Percentiles rank a stretch among this genome's conserved stretches.
Evolutionary conservation across 192 early-diverging fungal genomes (phyloP).

Genomic region (Coemansia sp.): DNA sequence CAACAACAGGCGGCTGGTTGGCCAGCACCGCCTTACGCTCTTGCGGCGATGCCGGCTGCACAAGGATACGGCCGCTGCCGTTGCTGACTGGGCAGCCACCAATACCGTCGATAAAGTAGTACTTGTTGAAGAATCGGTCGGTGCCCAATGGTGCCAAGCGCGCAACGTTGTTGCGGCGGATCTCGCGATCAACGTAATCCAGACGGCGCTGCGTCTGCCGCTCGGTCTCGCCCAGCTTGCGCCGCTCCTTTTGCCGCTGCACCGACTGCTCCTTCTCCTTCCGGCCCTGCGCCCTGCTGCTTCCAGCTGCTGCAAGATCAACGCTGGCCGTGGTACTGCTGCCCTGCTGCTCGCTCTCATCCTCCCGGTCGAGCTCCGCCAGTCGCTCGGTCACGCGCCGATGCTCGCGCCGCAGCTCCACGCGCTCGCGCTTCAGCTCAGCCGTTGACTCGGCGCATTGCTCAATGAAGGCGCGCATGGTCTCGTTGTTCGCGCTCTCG

Average conservation of each 20-base stretch:
- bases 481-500: conserved; percentile 59
- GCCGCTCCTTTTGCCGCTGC: conserved; percentile 45
- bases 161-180: conserved; percentile 62
- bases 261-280: conserved; percentile 44
- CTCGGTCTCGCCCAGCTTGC: conserved; percentile 48
- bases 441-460: conserved; percentile 67
- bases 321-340: not conserved
- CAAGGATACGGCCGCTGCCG: conserved; percentile 62
- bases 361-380: conserved; percentile 51
- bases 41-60: conserved; percentile 53
- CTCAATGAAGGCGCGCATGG: conserved; percentile 68
- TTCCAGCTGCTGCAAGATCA: no score
- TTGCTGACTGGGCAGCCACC: conserved; percentile 54
- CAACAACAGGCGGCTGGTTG: conserved; percentile 19
- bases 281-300: conserved; percentile 33
- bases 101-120: conserved; percentile 89
- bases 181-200: conserved; percentile 71
- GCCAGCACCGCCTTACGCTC: conserved; percentile 42
- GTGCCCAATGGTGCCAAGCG: conserved; percentile 73
- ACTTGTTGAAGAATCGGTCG: conserved; percentile 85
- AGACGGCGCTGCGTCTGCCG: conserved; percentile 23
- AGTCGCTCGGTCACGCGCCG: conserved; percentile 54
- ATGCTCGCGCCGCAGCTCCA: conserved; percentile 67
- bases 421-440: conserved; percentile 72
- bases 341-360: conserved; percentile 2